Conservation (phyloP, 164 flowering plant species). For the Tinospora cordifolia region DNA sequence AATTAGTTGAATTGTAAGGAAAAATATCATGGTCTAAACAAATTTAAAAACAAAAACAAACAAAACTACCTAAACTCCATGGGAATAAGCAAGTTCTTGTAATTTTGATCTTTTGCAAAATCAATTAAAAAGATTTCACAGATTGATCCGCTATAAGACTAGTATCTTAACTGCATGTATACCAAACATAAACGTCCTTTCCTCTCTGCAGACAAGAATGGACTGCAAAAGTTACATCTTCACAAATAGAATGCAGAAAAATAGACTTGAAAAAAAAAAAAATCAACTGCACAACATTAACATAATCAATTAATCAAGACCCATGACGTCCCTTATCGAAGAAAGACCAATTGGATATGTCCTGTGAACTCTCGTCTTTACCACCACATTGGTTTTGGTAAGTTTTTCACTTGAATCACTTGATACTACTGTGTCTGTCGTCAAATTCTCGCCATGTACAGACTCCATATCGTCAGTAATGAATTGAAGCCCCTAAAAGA, state of each 20-base stretch:
- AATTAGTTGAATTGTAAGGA: no score
- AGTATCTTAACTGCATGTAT: background rate
- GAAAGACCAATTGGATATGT: constrained; percentile 50
- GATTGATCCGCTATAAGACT: no score
- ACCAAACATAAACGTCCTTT: background rate
- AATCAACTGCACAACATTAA: background rate
- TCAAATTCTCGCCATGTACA: constrained; percentile 21
- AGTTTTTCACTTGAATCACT: constrained; percentile 14
- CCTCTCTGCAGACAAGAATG: background rate
- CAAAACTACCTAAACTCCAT: no score
- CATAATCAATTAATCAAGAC: background rate
- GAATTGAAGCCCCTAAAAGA: constrained; percentile 67
- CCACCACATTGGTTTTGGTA: constrained; percentile 15
- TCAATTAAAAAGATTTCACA: no score
- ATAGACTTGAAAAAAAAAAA: no score
- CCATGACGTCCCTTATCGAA: constrained; percentile 20
- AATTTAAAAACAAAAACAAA: no score
- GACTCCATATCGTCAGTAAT: constrained; percentile 35
- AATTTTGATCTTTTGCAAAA: no score
- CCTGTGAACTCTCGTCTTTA: constrained; percentile 53
- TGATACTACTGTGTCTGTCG: constrained; percentile 12
- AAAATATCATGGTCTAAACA: no score
- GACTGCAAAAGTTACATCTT: background rate
- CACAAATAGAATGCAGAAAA: background rate
- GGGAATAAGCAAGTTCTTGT: no score